phyloP scores from a whole-genome alignment of 257 asterid genomes.

The Solanum appendiculatum region DNA sequence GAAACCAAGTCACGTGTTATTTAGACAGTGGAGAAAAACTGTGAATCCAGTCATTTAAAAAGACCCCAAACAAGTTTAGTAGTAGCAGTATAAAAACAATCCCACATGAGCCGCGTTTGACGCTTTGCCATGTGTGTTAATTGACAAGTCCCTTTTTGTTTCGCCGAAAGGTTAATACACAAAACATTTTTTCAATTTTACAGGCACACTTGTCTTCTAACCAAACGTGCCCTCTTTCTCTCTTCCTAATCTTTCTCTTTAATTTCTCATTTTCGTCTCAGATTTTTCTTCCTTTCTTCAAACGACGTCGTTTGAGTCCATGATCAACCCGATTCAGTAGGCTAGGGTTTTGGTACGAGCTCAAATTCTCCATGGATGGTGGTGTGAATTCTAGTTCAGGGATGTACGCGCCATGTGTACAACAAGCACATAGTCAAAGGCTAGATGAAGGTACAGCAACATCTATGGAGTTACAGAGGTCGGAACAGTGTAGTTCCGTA shows the following conservation, averaged over 20 bases:
- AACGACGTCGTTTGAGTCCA: constrained; percentile 14
- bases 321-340: constrained; percentile 1
- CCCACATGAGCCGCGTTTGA: neutral
- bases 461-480: constrained; percentile 11
- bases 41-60: neutral
- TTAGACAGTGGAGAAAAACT: neutral
- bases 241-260: neutral
- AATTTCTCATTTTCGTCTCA: constrained; percentile 5
- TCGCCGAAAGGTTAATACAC: neutral
- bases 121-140: neutral
- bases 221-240: constrained; percentile 11
- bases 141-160: neutral
- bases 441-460: constrained; percentile 21
- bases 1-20: neutral
- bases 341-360: constrained; percentile 17
- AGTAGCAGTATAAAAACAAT: neutral
- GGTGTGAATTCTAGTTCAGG: constrained; percentile 10
- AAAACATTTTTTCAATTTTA: neutral
- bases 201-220: constrained; percentile 6
- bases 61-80: neutral
- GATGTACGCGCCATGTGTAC: neutral
- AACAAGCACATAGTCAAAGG: constrained; percentile 41
- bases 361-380: constrained; percentile 9
- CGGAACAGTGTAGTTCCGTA: constrained; percentile 11
- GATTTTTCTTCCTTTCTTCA: neutral